Percentiles rank a stretch among this genome's conserved stretches.
Conservation (phyloP, 1,284 basidiomycete species). For the Pterula multifida region DNA sequence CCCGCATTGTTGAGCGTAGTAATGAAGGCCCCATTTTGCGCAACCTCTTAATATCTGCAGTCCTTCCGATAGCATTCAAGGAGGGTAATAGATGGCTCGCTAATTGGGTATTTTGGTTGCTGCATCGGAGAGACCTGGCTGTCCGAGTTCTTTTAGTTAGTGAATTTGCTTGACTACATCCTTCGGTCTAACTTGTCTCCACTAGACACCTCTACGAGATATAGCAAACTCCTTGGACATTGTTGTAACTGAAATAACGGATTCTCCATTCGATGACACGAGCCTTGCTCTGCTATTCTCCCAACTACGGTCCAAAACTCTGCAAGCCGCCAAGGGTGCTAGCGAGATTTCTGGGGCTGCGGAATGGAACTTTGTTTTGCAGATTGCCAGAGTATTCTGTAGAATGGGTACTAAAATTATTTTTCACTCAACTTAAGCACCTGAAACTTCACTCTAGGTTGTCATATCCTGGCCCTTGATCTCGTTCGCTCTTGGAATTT, state of each 20-base stretch:
- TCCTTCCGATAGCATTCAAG: slow-evolving; percentile 77
- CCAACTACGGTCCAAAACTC: slow-evolving; percentile 79
- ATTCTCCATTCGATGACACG: slow-evolving; percentile 86
- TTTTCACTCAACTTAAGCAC: slow-evolving; percentile 5
- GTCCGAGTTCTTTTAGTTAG: slow-evolving; percentile 74
- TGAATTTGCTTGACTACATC: no score
- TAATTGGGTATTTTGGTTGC: slow-evolving; percentile 94
- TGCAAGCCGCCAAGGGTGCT: slow-evolving; percentile 86
- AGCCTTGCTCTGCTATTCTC: slow-evolving; percentile 82
- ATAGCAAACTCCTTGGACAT: slow-evolving; percentile 47
- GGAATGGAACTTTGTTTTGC: slow-evolving; percentile 90
- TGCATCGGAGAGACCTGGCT: slow-evolving; percentile 76
- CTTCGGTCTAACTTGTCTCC: slow-evolving; percentile 3
- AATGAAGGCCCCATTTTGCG: slow-evolving; percentile 72
- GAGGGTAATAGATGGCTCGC: slow-evolving; percentile 90
- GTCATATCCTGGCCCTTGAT: slow-evolving; percentile 79
- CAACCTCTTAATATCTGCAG: slow-evolving; percentile 57
- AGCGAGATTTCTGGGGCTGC: slow-evolving; percentile 78
- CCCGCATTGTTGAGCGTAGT: slow-evolving; percentile 72
- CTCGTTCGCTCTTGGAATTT: slow-evolving; percentile 87
- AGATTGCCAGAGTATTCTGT: slow-evolving; percentile 84
- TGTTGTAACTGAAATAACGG: slow-evolving; percentile 54
- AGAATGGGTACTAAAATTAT: slow-evolving; percentile 72
- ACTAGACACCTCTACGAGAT: slow-evolving; percentile 67
- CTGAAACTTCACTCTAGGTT: slow-evolving; percentile 48